Evolutionary conservation across 805 yeast genomes (phyloP), one percentile per base, ranked within the genome.

Genomic region (Zygotorulaspora danielsina): DNA sequence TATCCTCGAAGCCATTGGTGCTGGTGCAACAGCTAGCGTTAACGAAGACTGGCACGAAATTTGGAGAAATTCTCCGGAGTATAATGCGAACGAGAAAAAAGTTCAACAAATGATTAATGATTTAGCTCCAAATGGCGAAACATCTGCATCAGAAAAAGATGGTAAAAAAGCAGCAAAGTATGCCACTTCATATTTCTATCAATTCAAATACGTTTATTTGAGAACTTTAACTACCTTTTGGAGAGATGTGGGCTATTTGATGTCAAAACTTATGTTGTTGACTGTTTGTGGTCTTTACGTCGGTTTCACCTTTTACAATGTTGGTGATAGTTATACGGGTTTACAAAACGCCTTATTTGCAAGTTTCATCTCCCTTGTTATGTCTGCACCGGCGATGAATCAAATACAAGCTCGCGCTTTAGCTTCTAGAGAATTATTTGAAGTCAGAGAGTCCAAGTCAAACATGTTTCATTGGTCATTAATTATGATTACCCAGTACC

Each of bases 381-480:
- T 75, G 38, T 66, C 76, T 38, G 75, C 76, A n/a, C 79, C 84
- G 3, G 46, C 46, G 49, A 46, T 75, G 49, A 78, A 81, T 53
- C 86, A 81, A 61, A 71, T 78, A 39, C 83, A 79, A 53, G 78
- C 72, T 16, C 70, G 72, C 40, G 81, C 81, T 18, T 69, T 75
- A 32, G 66, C 63, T 13, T 69, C 79, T 15, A 71, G 88, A 53
- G 81, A 77, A 41, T 57, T 81, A 28, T 83, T 64, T 53, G 89
- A 82, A 59, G 84, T 75, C 10, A 71, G 90, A 53, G 90, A 83
- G 55, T 69, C 77, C 15, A 73, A 78, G 42, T 78, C 85, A 4
- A 81, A 81, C 54, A 83, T 84, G 28, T 83, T 78, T 66, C 82
- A 79, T 52, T 83, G 89, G 89, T 67, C 78, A 19, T 60, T 73